phyloP scores from a whole-genome alignment of 75 land plant species.

The Pinus tabuliformis region DNA sequence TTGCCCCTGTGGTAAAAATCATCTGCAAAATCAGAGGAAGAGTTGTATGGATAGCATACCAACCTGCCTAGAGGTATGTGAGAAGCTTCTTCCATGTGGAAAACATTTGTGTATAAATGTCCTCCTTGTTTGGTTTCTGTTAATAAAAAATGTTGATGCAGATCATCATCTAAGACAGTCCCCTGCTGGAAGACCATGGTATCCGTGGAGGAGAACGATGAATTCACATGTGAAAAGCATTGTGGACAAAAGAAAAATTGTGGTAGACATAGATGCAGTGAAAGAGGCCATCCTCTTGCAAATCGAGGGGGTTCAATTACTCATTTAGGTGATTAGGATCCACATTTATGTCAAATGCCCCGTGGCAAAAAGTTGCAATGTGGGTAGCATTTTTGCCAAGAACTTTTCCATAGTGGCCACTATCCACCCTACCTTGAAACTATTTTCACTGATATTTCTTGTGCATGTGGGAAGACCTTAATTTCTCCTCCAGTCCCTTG shows the following conservation, averaged over 20 bases:
- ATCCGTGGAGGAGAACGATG: constrained; percentile 12
- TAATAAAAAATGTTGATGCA: constrained; percentile 84
- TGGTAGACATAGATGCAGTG: constrained; percentile 93
- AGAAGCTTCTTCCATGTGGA: constrained; percentile 29
- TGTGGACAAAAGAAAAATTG: constrained; percentile 93
- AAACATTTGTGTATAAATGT: constrained; percentile 46
- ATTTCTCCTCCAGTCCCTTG: constrained; percentile 97
- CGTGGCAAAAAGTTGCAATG: constrained; percentile 93
- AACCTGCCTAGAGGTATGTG: no score
- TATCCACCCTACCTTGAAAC: constrained; percentile 94
- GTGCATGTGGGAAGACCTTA: constrained; percentile 94
- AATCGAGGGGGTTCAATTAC: constrained; percentile 6
- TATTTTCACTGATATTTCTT: constrained; percentile 81
- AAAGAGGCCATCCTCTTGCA: constrained; percentile 72
- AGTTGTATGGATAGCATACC: no score
- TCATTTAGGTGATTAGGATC: constrained; percentile 44
- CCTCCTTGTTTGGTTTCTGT: constrained; percentile 62
- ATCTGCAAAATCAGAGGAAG: no score
- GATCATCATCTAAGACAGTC: constrained; percentile 58
- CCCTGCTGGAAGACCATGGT: constrained; percentile 54
- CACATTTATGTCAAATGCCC: constrained; percentile 69
- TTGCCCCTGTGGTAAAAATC: no score
- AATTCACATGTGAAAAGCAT: constrained; percentile 67
- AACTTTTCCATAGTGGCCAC: constrained; percentile 88
- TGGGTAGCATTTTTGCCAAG: constrained; percentile 76